Evolutionary conservation across 2,329 filamentous ascomycete species (phyloP).

Genomic region (Cylindrodendrum hubeiense): DNA sequence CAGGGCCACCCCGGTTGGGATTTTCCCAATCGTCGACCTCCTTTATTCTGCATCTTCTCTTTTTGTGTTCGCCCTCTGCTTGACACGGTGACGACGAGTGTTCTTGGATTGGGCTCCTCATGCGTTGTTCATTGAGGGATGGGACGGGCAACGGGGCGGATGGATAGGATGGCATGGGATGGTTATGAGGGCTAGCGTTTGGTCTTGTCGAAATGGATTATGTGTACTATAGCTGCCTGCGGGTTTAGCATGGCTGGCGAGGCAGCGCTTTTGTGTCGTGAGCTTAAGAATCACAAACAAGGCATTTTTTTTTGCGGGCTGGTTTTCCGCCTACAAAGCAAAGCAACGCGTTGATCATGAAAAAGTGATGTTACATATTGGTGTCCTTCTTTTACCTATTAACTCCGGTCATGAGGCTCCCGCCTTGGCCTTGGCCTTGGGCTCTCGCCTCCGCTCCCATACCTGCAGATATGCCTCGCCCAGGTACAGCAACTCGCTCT

Average conservation of each 20-base stretch:
- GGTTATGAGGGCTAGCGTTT: conserved; percentile 31
- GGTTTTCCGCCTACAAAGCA: conserved; percentile 11
- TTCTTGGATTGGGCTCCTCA: conserved; percentile 24
- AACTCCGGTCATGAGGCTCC: conserved; percentile 28
- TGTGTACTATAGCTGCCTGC: conserved; percentile 32
- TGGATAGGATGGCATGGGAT: conserved; percentile 20
- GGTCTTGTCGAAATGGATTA: conserved; percentile 30
- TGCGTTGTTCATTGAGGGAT: conserved; percentile 22
- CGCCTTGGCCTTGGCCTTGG: conserved; percentile 52
- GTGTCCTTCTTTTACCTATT: conserved; percentile 16
- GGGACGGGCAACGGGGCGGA: conserved; percentile 24
- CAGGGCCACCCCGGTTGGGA: conserved; percentile 26
- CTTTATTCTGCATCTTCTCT: conserved; percentile 24
- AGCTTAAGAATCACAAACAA: conserved; percentile 25
- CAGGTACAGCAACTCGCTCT: conserved; percentile 89
- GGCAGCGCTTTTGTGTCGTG: conserved; percentile 23
- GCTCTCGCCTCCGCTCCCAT: conserved; percentile 84
- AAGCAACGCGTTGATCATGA: neutral
- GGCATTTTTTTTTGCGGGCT: conserved; percentile 16
- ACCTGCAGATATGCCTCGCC: conserved; percentile 97
- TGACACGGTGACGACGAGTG: conserved; percentile 20
- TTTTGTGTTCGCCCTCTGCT: conserved; percentile 20
- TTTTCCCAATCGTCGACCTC: conserved; percentile 29
- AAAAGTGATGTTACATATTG: conserved; percentile 33
- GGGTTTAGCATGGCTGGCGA: conserved; percentile 17